phyloP scores from a whole-genome alignment of 1,284 basidiomycete species.

The Anthracocystis setariae region DNA sequence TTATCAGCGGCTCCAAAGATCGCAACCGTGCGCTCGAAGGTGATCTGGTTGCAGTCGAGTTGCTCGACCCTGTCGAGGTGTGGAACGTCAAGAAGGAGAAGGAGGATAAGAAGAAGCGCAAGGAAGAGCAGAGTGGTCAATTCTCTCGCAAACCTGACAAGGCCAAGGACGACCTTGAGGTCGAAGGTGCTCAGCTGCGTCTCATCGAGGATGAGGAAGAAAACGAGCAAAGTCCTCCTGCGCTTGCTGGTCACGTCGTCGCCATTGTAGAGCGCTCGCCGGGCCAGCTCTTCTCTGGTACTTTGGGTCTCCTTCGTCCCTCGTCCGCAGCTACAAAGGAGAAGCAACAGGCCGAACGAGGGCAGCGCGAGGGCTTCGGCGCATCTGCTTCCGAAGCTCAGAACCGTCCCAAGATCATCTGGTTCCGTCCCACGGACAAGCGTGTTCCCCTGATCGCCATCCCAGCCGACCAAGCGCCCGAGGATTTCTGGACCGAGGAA shows the following conservation, averaged over 20 bases:
- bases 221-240: constrained; percentile 75
- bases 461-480: constrained; percentile 92
- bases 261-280: constrained; percentile 99
- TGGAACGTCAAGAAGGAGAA: constrained; percentile 99
- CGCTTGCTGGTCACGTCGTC: constrained; percentile 88
- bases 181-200: constrained; percentile 95
- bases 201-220: constrained; percentile 94
- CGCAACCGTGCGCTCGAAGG: constrained; percentile 98
- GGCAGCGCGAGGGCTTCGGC: constrained; percentile 88
- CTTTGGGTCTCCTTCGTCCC: constrained; percentile 91
- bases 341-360: constrained; percentile 97
- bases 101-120: constrained; percentile 85
- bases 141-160: constrained; percentile 90
- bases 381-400: constrained; percentile 75
- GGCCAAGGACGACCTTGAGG: constrained; percentile 99
- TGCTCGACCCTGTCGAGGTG: constrained; percentile 83
- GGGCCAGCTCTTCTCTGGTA: constrained; percentile 97
- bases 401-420: constrained; percentile 93
- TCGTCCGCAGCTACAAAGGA: constrained; percentile 98
- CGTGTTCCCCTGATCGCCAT: constrained; percentile 98
- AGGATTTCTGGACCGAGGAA: constrained; percentile 93
- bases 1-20: constrained; percentile 89
- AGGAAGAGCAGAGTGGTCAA: constrained; percentile 95
- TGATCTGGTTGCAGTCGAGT: constrained; percentile 97
- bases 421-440: constrained; percentile 99